Evolutionary conservation across 2,329 filamentous ascomycete genomes (phyloP), one percentile per base, ranked within the genome.

Genomic region (Cytospora piceae): DNA sequence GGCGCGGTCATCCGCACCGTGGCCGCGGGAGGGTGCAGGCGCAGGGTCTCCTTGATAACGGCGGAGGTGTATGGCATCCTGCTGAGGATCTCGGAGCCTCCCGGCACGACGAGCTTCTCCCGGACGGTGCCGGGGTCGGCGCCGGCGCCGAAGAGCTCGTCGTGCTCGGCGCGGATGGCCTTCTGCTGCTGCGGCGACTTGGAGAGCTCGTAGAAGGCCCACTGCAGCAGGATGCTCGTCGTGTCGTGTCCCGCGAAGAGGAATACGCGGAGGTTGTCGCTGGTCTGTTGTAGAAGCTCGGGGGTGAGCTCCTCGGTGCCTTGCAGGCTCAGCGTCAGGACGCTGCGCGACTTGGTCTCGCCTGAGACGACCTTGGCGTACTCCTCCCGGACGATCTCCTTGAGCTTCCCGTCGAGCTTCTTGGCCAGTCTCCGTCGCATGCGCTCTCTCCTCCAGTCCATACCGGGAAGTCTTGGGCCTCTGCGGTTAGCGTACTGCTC

Each of bases 171-270:
- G 2, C 73, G 72, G 1, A 81, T 67, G 0, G 72, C 70, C 22
- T 66, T 58, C 20, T 74, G 70, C 0, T 70, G 74, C 1, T 65
- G 64, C 0, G 78, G 77, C 0, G 73, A 72, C 4, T 72, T 72
- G 4, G 74, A 73, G 0, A 80, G 72, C 63, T 78, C 73, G 67
- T 80, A 79, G 27, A 77, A 73, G 0, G 72, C 68, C 76, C 77
- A 80, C 12, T 75, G 71, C 1, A 80, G 69, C 1, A 75, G 70
- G 65, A 74, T 76, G 42, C 74, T 75, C 1, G 78, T 78, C 3
- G 79, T 79, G 67, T 80, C 78, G 54, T 80, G 78, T 3, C 79
- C 78, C 2, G 77, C 78, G 49, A 81, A 77, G 15, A 79, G 69
- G 67, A 81, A 80, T 0, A 75, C 74, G 59, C 76, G 77, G 37